phyloP scores from a whole-genome alignment of 495 filamentous ascomycete genomes.

The Jackrogersella minutella region DNA sequence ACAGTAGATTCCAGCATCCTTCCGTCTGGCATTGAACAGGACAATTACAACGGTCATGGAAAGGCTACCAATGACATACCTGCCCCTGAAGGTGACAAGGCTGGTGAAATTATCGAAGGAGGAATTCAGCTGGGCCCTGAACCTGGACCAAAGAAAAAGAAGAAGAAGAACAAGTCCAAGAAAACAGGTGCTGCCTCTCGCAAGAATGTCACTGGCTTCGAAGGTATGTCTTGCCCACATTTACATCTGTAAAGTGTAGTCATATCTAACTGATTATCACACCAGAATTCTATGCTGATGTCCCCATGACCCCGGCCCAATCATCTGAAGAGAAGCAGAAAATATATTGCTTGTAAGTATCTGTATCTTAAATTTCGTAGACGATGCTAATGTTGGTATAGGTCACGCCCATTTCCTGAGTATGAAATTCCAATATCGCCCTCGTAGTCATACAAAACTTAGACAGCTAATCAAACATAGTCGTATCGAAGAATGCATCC shows the following conservation, averaged over 20 bases:
- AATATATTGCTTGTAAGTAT: constrained; percentile 63
- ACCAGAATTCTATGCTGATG: constrained; percentile 75
- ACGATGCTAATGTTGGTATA: constrained; percentile 32
- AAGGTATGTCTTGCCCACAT: constrained; percentile 45
- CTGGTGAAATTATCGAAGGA: not conserved
- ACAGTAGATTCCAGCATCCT: not conserved
- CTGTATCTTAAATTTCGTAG: constrained; percentile 2
- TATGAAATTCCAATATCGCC: constrained; percentile 32
- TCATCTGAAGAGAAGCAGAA: constrained; percentile 63
- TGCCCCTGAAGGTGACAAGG: constrained; percentile 1
- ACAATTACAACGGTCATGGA: not conserved
- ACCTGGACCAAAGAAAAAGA: constrained; percentile 45
- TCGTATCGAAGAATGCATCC: constrained; percentile 86
- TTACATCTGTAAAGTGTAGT: not conserved
- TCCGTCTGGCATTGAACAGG: not conserved
- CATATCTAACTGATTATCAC: constrained; percentile 3
- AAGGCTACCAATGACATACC: not conserved
- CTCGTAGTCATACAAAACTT: not conserved
- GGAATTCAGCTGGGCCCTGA: constrained; percentile 7
- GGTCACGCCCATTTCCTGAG: constrained; percentile 49
- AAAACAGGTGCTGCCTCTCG: constrained; percentile 38
- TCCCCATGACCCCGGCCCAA: constrained; percentile 75
- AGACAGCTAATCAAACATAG: constrained; percentile 47
- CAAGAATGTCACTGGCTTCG: constrained; percentile 51
- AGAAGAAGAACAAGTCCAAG: constrained; percentile 41